Base-by-base conservation (phyloP, 306 rosid species). In the Sicyos baderoa region DNA sequence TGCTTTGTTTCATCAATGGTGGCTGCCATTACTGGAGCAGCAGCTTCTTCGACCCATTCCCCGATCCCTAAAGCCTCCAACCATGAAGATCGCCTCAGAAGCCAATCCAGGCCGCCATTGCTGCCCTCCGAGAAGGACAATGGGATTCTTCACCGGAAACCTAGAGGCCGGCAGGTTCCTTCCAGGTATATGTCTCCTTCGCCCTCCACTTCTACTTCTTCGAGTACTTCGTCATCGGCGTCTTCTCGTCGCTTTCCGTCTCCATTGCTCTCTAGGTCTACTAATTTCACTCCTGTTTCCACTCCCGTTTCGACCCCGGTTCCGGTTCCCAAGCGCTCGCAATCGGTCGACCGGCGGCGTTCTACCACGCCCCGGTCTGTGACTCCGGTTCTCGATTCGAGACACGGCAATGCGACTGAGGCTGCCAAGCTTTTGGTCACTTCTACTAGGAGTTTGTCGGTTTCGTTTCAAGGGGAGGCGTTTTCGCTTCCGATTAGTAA, bases 141-240 rank as follows among this genome's bases (percentile, higher is more conserved):
- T 86, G 92, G 88, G 56, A 9, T 80, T 59, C 37, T 76, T 10
- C 82, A 78, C 13, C 83, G 87, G 65, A 83, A 86, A 76, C 89
- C 85, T 22, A 84, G 90, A 71, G 96, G 97, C 11, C 75, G 95
- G 4, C 91, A 86, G 60, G 97, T 94, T 18, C 87, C 97, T 73
- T 94, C 99, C 15, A 94, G 96, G 87, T 94, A 90, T 76, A 83
- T 94, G 97, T 90, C 99, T 25, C 90, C 92, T 22, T 88, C 96
- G 7, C 87, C 93, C 15, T 85, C 97, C 9, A 82, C 89, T 42
- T 83, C 97, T 40, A 84, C 89, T 78, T 87, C 91, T 10, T 55
- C 86, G 6, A 74, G 78, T 7, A 58, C 79, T 22, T 54, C 79
- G 1, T 65, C 79, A 0, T 61, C 80, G 1, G 42, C 88, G 13